Evolutionary conservation across 371 early-diverging fungal genomes (phyloP).

Genomic region (Mortierella sp.): DNA sequence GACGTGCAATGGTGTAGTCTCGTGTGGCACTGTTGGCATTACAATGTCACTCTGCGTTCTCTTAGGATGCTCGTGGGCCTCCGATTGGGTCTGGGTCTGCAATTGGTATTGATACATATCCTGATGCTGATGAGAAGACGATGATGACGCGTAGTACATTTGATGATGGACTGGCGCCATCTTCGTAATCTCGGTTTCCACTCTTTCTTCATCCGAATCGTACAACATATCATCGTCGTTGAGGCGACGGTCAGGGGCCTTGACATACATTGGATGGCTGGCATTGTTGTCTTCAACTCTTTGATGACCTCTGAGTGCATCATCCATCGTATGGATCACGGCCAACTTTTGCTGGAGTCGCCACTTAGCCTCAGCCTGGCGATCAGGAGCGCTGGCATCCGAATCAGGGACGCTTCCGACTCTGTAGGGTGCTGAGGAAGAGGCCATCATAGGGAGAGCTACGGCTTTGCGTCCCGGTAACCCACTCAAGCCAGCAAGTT

Average conservation of each 20-base stretch:
- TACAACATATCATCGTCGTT: slow-evolving; percentile 4
- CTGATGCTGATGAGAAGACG: background rate
- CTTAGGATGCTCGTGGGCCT: background rate
- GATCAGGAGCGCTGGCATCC: background rate
- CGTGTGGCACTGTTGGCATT: background rate
- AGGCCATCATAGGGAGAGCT: background rate
- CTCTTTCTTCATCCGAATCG: slow-evolving; percentile 6
- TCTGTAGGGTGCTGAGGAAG: background rate
- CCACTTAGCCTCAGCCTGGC: slow-evolving; percentile 14
- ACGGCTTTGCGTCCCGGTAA: background rate
- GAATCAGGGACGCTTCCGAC: background rate
- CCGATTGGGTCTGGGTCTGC: background rate
- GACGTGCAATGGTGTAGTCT: background rate
- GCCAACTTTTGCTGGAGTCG: slow-evolving; percentile 33
- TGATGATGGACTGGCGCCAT: slow-evolving; percentile 9
- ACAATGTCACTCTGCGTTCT: slow-evolving; percentile 4
- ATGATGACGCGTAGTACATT: background rate
- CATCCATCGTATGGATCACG: slow-evolving; percentile 14
- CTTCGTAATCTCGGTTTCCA: background rate
- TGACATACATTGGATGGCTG: slow-evolving; percentile 39
- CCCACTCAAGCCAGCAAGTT: background rate
- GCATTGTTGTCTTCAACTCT: slow-evolving; percentile 31
- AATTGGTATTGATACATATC: background rate
- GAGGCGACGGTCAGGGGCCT: background rate
- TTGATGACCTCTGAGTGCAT: slow-evolving; percentile 18